Conservation (phyloP, 1,284 basidiomycete genomes). For the Boletellus deceptivus region DNA sequence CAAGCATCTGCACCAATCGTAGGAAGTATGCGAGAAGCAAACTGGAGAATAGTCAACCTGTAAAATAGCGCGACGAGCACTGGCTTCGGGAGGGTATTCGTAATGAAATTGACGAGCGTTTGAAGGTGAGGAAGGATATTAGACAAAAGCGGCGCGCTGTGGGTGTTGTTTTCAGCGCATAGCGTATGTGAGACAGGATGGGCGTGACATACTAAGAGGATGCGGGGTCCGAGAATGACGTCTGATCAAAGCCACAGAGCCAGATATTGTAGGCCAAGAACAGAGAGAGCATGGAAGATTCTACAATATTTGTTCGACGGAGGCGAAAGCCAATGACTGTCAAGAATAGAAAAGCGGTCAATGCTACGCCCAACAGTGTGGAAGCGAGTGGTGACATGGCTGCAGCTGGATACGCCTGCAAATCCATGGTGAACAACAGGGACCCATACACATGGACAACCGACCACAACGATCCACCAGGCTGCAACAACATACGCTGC, state of each 20-base stretch:
- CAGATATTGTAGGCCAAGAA: constrained; percentile 86
- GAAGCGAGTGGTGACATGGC: constrained; percentile 83
- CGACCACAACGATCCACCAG: constrained; percentile 76
- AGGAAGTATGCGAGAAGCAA: constrained; percentile 81
- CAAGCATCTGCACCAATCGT: constrained; percentile 80
- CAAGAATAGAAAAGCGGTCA: constrained; percentile 76
- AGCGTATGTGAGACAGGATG: background rate
- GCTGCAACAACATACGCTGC: constrained; percentile 74
- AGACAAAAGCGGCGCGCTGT: constrained; percentile 67
- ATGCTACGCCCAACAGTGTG: constrained; percentile 75
- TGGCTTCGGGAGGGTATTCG: constrained; percentile 80
- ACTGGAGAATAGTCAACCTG: constrained; percentile 79
- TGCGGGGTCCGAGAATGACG: constrained; percentile 63
- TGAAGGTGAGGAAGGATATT: constrained; percentile 80
- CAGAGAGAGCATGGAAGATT: constrained; percentile 83
- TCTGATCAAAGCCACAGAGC: constrained; percentile 75
- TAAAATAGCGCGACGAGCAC: constrained; percentile 83
- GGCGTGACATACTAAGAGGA: constrained; percentile 65
- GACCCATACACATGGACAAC: constrained; percentile 30
- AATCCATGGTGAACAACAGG: constrained; percentile 7
- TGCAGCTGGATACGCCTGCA: constrained; percentile 72
- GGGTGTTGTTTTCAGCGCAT: constrained; percentile 9
- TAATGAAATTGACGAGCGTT: constrained; percentile 73
- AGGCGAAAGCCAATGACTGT: constrained; percentile 88
- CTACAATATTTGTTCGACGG: constrained; percentile 89